phyloP scores from a whole-genome alignment of 2,329 filamentous ascomycete genomes.

The Lecanosticta acicola region DNA sequence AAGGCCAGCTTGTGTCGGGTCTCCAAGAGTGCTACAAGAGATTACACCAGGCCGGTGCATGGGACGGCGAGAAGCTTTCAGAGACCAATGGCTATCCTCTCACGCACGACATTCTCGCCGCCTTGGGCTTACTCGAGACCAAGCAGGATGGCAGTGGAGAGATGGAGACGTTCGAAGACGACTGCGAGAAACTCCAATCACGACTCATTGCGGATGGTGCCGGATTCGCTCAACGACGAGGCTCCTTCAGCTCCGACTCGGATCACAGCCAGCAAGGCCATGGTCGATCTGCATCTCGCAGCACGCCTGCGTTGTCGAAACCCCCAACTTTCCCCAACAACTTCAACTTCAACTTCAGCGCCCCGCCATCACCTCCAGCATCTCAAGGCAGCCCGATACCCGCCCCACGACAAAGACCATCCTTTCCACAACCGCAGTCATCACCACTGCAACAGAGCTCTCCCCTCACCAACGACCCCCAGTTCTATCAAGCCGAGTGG shows the following conservation, averaged over 20 bases:
- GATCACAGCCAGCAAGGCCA: slow-evolving; percentile 45
- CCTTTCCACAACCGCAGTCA: slow-evolving; percentile 15
- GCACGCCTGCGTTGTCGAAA: slow-evolving; percentile 33
- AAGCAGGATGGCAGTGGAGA: slow-evolving; percentile 42
- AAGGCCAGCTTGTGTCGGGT: slow-evolving; percentile 55
- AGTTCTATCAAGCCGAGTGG: slow-evolving; percentile 31
- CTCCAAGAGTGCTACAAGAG: slow-evolving; percentile 57
- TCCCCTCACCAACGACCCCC: slow-evolving; percentile 24
- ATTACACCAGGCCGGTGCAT: slow-evolving; percentile 47
- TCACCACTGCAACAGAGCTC: slow-evolving; percentile 24
- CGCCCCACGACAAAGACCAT: slow-evolving; percentile 8
- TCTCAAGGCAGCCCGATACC: slow-evolving; percentile 22
- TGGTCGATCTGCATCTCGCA: slow-evolving; percentile 26
- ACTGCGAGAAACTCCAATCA: slow-evolving; percentile 51
- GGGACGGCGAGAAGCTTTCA: slow-evolving; percentile 51
- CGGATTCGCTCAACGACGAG: slow-evolving; percentile 45
- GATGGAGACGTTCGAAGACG: slow-evolving; percentile 54
- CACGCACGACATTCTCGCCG: slow-evolving; percentile 58
- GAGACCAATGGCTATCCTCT: slow-evolving; percentile 53
- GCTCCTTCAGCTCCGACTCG: slow-evolving; percentile 54
- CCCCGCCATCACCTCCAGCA: slow-evolving; percentile 24
- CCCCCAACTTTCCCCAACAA: slow-evolving; percentile 19
- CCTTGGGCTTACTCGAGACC: slow-evolving; percentile 53
- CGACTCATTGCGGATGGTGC: slow-evolving; percentile 50
- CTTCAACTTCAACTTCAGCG: slow-evolving; percentile 23